Percentiles rank a stretch among this genome's conserved stretches.
Evolutionary conservation across 2,329 filamentous ascomycete genomes (phyloP).

Genomic region (Fusarium paranaense): DNA sequence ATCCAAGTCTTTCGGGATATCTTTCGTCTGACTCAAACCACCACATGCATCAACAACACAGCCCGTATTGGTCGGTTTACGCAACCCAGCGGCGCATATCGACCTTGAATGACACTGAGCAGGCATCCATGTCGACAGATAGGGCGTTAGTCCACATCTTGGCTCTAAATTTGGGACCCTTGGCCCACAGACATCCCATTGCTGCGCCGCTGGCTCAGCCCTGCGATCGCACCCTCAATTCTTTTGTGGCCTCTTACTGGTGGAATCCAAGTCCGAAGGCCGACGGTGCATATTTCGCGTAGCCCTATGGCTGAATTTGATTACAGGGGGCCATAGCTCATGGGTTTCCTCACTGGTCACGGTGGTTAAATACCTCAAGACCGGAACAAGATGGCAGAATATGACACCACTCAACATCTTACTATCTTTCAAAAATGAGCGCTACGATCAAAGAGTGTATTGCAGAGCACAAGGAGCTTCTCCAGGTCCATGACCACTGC

Average conservation of each 20-base stretch:
- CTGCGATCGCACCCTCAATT: background rate
- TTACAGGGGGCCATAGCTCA: background rate
- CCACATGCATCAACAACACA: background rate
- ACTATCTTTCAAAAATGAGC: background rate
- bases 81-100: background rate
- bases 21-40: background rate
- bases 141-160: background rate
- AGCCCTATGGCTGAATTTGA: background rate
- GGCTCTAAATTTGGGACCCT: background rate
- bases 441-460: background rate
- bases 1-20: background rate
- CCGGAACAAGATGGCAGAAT: background rate
- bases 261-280: background rate
- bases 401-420: too few relatives aligned
- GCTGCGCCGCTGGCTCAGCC: background rate
- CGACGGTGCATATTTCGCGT: background rate
- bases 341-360: background rate
- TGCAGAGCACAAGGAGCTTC: constrained; percentile 15
- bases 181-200: background rate
- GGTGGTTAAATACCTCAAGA: background rate
- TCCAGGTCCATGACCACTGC: constrained; percentile 32
- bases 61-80: background rate
- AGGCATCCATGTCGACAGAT: background rate
- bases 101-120: background rate
- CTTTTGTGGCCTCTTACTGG: background rate